Conservation (phyloP, 2,329 filamentous ascomycete species). For the Sphaerostilbella broomeana region DNA sequence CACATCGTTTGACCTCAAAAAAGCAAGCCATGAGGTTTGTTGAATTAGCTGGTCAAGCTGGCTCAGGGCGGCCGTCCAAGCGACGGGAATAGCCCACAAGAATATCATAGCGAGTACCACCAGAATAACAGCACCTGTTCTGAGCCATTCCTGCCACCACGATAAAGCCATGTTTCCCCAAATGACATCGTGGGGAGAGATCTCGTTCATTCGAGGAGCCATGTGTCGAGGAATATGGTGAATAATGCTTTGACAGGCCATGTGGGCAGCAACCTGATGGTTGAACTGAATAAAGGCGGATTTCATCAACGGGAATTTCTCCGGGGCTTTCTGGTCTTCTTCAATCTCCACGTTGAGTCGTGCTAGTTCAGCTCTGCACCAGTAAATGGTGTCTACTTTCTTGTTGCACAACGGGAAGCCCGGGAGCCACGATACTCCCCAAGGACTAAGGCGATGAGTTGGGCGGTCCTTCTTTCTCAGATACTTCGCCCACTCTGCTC, state of each 20-base stretch:
- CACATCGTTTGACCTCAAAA: slow-evolving; percentile 53
- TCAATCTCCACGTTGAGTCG: slow-evolving; percentile 89
- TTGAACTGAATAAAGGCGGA: slow-evolving; percentile 99
- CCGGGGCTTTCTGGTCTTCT: slow-evolving; percentile 75
- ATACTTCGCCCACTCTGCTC: slow-evolving; percentile 75
- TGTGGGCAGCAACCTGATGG: slow-evolving; percentile 92
- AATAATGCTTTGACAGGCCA: slow-evolving; percentile 89
- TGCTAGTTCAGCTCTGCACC: slow-evolving; percentile 80
- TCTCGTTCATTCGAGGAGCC: slow-evolving; percentile 86
- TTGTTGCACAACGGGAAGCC: slow-evolving; percentile 72
- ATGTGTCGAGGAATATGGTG: slow-evolving; percentile 92
- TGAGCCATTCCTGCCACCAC: slow-evolving; percentile 87
- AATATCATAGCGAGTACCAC: slow-evolving; percentile 70
- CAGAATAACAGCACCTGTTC: slow-evolving; percentile 58
- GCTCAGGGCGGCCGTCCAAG: slow-evolving; percentile 76
- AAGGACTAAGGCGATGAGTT: slow-evolving; percentile 67
- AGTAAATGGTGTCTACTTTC: slow-evolving; percentile 93
- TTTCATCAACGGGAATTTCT: slow-evolving; percentile 86
- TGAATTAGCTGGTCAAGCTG: slow-evolving; percentile 66
- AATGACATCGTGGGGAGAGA: slow-evolving; percentile 83
- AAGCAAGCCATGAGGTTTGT: slow-evolving; percentile 61
- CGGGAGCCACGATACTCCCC: slow-evolving; percentile 63
- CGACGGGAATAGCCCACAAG: slow-evolving; percentile 85
- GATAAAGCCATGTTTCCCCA: slow-evolving; percentile 97
- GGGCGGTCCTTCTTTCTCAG: slow-evolving; percentile 75